Evolutionary conservation across 371 early-diverging fungal species (phyloP).

Genomic region (Conidiobolus incongruus): DNA sequence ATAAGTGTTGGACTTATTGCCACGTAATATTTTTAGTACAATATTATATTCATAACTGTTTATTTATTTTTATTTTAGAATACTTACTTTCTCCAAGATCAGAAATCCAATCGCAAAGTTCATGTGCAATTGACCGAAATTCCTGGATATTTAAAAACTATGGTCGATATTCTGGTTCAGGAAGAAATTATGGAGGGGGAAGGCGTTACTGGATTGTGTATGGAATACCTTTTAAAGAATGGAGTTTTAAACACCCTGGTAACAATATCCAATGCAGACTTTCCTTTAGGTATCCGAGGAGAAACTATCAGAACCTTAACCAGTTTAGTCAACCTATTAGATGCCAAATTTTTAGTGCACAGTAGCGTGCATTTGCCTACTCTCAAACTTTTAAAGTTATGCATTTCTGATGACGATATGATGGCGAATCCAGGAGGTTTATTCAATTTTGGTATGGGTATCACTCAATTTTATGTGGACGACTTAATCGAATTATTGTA

Average conservation of each 20-base stretch:
- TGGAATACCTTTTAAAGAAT: conserved; percentile 76
- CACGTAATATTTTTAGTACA: too few relatives aligned
- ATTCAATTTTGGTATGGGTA: neutral
- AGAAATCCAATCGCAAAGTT: conserved; percentile 21
- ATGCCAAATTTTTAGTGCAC: conserved; percentile 72
- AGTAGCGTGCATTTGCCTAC: conserved; percentile 75
- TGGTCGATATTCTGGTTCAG: conserved; percentile 77
- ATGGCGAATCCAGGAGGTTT: conserved; percentile 12
- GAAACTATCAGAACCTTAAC: conserved; percentile 60
- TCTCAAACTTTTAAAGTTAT: conserved; percentile 43
- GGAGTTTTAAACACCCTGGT: conserved; percentile 59
- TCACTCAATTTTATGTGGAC: conserved; percentile 29
- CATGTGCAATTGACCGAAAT: conserved; percentile 60
- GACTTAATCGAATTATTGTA: conserved; percentile 75
- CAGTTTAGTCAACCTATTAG: conserved; percentile 58
- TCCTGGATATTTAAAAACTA: conserved; percentile 41
- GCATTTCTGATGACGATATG: conserved; percentile 28
- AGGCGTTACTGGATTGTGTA: conserved; percentile 60
- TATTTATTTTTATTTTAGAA: too few relatives aligned
- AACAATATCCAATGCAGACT: conserved; percentile 49
- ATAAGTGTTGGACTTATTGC: too few relatives aligned
- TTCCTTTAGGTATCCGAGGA: conserved; percentile 62
- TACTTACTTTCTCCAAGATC: conserved; percentile 30
- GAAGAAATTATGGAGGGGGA: conserved; percentile 56
- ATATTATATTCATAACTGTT: too few relatives aligned